Percentiles rank a stretch among this genome's conserved stretches.
phyloP scores from a whole-genome alignment of 441 rosid genomes.

The Pelargonium myrrhifolium region DNA sequence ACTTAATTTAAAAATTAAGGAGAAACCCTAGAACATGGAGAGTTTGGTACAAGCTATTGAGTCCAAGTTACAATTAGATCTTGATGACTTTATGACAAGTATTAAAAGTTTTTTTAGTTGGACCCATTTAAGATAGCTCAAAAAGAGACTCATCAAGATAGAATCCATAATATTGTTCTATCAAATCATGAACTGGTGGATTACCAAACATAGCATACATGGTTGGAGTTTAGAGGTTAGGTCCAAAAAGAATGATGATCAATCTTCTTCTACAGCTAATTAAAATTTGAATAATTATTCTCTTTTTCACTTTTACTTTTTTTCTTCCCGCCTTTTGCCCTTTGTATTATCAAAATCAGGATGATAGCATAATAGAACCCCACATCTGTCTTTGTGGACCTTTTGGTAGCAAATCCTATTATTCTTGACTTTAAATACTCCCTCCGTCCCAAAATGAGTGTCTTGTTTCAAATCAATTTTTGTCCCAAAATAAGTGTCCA shows the following conservation, averaged over 20 bases:
- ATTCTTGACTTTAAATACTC: constrained; percentile 1
- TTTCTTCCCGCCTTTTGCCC: neutral
- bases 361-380: neutral
- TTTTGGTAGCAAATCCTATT: neutral
- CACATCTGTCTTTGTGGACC: too few species aligned
- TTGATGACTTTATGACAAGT: neutral
- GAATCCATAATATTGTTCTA: neutral
- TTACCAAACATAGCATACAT: too few species aligned
- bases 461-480: too few species aligned
- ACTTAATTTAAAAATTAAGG: neutral
- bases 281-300: neutral
- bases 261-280: neutral
- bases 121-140: constrained; percentile 1
- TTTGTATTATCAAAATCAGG: constrained; percentile 2
- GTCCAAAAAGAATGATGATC: neutral
- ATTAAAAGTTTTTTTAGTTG: neutral
- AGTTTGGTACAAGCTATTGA: constrained; percentile 4
- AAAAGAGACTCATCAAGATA: neutral
- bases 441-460: too few species aligned
- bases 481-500: too few species aligned
- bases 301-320: neutral
- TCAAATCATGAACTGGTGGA: neutral
- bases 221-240: neutral
- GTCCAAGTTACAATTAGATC: neutral
- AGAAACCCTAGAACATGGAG: neutral